Evolutionary conservation across 2,329 filamentous ascomycete species (phyloP), one percentile per base, ranked within the genome.

Genomic region (Aspergillus intermedius): DNA sequence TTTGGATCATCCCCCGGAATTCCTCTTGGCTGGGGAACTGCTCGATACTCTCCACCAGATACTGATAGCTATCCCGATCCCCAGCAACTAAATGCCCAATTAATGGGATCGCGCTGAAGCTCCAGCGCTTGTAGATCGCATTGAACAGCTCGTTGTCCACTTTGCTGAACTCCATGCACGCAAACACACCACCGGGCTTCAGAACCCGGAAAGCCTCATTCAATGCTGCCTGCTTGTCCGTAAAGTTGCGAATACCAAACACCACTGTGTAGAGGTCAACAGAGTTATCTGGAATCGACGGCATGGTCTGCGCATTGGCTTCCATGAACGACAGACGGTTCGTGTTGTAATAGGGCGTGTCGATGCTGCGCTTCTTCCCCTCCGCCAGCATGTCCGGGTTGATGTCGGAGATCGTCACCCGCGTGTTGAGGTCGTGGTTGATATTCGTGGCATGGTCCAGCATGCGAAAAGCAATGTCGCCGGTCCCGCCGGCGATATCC

Each of bases 181-280:
- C 91, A 65, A 98, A 98, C 0, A 98, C 85, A 53, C 93, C 93
- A 40, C 93, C 93, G 0, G 94, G 94, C 71, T 91, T 93, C 25
- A 98, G 77, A 2, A 97, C 89, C 5, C 93, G 82, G 70, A 84
- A 84, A 0, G 93, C 93, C 66, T 97, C 91, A 32, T 77, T 74
- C 49, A 98, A 73, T 0, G 91, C 94, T 0, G 80, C 80, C 43
- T 87, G 84, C 65, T 96, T 95, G 72, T 95, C 84, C 48, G 88
- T 93, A 73, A 98, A 98, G 72, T 98, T 98, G 45, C 93, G 81
- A 66, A 98, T 97, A 28, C 93, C 93, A 63, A 98, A 98, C 0
- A 91, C 90, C 3, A 98, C 93, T 0, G 93, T 98, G 74, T 98
- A 98, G 4, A 98, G 78, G 67, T 98, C 93, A 48, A 97, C 77